Evolutionary conservation across 2,329 filamentous ascomycete genomes (phyloP).

Genomic region (Ceratocystis harringtonii): DNA sequence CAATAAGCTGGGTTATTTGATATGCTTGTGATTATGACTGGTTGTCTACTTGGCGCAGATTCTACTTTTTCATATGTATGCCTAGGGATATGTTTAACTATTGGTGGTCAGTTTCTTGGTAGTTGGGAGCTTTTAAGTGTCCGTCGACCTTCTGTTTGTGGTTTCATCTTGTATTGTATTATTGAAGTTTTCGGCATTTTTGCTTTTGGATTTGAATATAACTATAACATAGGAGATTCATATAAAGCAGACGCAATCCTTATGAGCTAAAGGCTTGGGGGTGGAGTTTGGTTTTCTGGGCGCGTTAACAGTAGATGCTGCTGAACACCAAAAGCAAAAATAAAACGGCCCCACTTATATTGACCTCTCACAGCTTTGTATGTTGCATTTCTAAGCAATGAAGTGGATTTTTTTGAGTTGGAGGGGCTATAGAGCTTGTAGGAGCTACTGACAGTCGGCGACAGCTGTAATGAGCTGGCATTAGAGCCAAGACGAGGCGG

Average conservation of each 20-base stretch:
- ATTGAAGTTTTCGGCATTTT: neutral
- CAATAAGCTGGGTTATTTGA: no score
- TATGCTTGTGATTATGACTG: no score
- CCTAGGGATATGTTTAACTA: neutral
- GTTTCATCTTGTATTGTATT: neutral
- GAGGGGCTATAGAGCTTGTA: neutral
- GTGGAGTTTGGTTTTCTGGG: neutral
- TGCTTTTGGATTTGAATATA: neutral
- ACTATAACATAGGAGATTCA: no score
- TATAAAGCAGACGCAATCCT: neutral
- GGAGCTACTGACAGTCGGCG: slow-evolving; percentile 7
- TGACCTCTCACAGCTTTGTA: neutral
- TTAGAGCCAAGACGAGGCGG: neutral
- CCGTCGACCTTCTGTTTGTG: neutral
- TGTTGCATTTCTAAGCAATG: neutral
- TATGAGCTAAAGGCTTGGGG: neutral
- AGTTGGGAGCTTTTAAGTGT: neutral
- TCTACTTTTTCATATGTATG: neutral
- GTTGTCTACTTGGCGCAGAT: no score
- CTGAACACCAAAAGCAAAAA: neutral
- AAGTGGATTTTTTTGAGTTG: neutral
- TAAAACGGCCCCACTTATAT: neutral
- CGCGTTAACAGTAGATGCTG: neutral
- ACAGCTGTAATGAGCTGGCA: neutral
- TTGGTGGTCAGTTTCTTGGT: neutral